These are phyloP conservation scores for Lepraria neglecta DNA, from an alignment of 495 filamentous ascomycete species.

Conservation along the genomic window DNA sequence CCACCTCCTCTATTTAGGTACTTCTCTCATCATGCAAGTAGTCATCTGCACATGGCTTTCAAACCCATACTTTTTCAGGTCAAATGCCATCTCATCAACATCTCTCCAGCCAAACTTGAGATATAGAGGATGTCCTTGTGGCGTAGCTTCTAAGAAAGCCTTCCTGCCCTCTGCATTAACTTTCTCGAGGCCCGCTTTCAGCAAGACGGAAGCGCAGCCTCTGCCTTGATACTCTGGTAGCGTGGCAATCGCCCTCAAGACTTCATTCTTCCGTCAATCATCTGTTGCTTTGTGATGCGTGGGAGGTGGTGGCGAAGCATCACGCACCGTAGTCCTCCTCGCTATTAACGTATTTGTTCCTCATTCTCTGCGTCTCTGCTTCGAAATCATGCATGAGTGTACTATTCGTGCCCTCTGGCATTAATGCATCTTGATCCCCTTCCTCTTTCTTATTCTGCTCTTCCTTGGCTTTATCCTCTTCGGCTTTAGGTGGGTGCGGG, in stretches of 20 bases:
- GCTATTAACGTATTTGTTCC: constrained; percentile 19
- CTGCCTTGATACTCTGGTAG: constrained; percentile 35
- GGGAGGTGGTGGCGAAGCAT: background rate
- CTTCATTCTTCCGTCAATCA: constrained; percentile 13
- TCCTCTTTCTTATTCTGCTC: constrained; percentile 2
- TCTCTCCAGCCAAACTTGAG: constrained; percentile 35
- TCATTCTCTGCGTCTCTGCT: constrained; percentile 17
- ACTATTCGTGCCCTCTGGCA: constrained; percentile 16
- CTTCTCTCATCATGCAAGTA: constrained; percentile 28
- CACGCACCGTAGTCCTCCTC: constrained; percentile 23
- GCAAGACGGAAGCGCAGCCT: constrained; percentile 32
- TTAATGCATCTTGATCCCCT: background rate
- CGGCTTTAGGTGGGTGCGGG: background rate
- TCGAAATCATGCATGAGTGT: constrained; percentile 18
- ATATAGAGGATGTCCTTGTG: constrained; percentile 32
- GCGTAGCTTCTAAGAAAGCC: constrained; percentile 34
- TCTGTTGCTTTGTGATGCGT: background rate
- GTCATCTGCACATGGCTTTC: constrained; percentile 28
- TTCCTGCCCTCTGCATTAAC: constrained; percentile 29
- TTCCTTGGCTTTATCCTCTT: constrained; percentile 8
- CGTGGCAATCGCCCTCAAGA: constrained; percentile 26
- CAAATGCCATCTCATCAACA: constrained; percentile 31
- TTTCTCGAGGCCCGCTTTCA: constrained; percentile 30
- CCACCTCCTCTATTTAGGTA: background rate
- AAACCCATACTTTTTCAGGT: constrained; percentile 29